Conservation (phyloP, 768 basidiomycete species). For the Pisolithus marmoratus region DNA sequence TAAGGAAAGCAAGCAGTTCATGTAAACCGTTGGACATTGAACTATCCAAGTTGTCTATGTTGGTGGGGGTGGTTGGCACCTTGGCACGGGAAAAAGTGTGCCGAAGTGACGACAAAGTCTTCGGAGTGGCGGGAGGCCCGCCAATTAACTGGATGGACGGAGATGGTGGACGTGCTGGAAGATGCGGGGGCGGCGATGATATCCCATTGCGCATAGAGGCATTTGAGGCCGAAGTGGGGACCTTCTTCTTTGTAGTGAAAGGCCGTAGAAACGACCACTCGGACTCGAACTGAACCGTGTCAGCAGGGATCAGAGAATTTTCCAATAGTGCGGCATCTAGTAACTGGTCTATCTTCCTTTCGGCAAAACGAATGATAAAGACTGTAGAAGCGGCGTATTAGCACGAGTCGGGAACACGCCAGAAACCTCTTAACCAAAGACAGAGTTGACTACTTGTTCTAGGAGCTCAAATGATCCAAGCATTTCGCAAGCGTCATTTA, state of each 20-base stretch:
- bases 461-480: conserved; percentile 80
- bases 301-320: conserved; percentile 68
- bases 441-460: conserved; percentile 90
- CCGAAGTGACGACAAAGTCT: conserved; percentile 60
- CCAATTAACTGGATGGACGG: conserved; percentile 42
- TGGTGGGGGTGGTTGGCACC: conserved; percentile 41
- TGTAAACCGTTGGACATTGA: conserved; percentile 38
- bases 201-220: conserved; percentile 30
- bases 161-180: conserved; percentile 43
- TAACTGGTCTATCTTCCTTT: conserved; percentile 80
- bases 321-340: conserved; percentile 83
- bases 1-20: conserved; percentile 74
- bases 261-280: conserved; percentile 92
- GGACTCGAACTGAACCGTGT: conserved; percentile 86
- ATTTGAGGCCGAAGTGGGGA: conserved; percentile 20
- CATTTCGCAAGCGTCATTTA: conserved; percentile 75
- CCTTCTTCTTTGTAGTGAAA: conserved; percentile 59
- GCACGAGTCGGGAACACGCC: conserved; percentile 2
- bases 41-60: conserved; percentile 44
- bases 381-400: conserved; percentile 42
- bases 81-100: conserved; percentile 56
- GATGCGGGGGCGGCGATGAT: conserved; percentile 46
- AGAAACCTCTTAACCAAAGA: conserved; percentile 61
- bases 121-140: conserved; percentile 42
- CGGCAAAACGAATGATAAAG: conserved; percentile 90